These are phyloP conservation scores for Ophiosphaerella narmari DNA, from an alignment of 2,329 filamentous ascomycete genomes.

Conservation along the genomic window DNA sequence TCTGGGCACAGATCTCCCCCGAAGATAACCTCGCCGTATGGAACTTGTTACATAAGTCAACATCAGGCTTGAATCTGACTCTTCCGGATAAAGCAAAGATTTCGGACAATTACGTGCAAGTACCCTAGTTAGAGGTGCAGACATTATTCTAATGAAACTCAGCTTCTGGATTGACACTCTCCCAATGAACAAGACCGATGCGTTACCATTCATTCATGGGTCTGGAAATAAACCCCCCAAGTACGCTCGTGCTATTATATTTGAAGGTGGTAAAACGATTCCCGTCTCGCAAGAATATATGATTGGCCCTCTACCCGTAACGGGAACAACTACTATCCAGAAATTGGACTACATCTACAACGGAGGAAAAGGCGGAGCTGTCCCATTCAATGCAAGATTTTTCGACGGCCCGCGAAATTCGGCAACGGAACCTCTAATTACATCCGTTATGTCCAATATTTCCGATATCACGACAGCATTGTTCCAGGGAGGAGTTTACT, in stretches of 20 bases:
- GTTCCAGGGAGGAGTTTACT: constrained; percentile 35
- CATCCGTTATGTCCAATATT: constrained; percentile 51
- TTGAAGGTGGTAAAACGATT: constrained; percentile 49
- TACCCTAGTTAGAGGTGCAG: neutral
- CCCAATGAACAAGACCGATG: constrained; percentile 55
- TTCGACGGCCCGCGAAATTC: constrained; percentile 23
- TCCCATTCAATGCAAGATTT: constrained; percentile 33
- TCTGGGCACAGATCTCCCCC: constrained; percentile 50
- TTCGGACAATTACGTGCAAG: constrained; percentile 52
- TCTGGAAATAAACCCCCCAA: constrained; percentile 42
- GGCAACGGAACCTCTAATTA: constrained; percentile 46
- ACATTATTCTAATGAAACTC: neutral
- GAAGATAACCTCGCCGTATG: constrained; percentile 53
- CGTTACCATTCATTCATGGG: constrained; percentile 52
- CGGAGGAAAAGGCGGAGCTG: constrained; percentile 43
- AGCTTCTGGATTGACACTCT: constrained; percentile 54
- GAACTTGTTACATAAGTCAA: constrained; percentile 50
- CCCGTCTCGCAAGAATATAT: constrained; percentile 56
- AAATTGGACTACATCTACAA: constrained; percentile 37
- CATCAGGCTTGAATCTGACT: constrained; percentile 53
- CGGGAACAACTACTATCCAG: constrained; percentile 28
- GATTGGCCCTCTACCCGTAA: constrained; percentile 53
- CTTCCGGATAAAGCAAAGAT: constrained; percentile 41
- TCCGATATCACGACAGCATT: constrained; percentile 52
- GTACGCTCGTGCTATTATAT: constrained; percentile 55